Evolutionary conservation across 129 eudicot genomes (phyloP).

Genomic region (Arctium minus): DNA sequence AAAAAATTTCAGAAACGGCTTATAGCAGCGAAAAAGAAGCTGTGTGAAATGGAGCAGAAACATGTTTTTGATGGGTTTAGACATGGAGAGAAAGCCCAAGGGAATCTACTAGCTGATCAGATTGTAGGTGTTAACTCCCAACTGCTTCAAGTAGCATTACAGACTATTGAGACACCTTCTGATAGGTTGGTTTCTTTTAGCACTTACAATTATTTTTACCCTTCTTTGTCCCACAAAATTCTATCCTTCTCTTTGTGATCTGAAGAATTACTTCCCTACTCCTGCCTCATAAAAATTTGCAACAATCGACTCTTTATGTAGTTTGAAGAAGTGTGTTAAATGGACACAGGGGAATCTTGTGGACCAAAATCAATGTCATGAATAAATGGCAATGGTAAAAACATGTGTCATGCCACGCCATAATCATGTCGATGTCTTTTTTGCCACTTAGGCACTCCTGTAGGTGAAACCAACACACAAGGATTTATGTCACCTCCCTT

Average conservation of each 20-base stretch:
- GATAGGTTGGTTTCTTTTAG: constrained; percentile 42
- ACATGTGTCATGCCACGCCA: neutral
- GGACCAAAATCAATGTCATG: neutral
- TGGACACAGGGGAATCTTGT: neutral
- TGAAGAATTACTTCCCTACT: constrained; percentile 1
- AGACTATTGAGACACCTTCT: constrained; percentile 42
- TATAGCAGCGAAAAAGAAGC: constrained; percentile 91
- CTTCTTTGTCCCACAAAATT: neutral
- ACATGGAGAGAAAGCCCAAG: constrained; percentile 67
- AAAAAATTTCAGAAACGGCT: constrained; percentile 75
- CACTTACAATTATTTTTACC: neutral
- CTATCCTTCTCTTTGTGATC: neutral
- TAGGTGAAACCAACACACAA: neutral
- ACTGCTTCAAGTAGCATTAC: constrained; percentile 73
- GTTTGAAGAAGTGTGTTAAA: neutral
- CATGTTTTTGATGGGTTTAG: constrained; percentile 91
- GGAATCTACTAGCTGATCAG: constrained; percentile 67
- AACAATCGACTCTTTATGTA: neutral
- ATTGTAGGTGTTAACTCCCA: constrained; percentile 67
- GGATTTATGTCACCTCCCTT: neutral
- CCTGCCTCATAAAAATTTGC: neutral
- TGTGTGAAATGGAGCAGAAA: constrained; percentile 81
- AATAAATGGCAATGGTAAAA: neutral
- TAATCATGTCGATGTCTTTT: neutral
- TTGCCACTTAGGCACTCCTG: neutral